These are phyloP conservation scores for Somion occarium DNA, from an alignment of 1,284 basidiomycete species.

Conservation along the genomic window DNA sequence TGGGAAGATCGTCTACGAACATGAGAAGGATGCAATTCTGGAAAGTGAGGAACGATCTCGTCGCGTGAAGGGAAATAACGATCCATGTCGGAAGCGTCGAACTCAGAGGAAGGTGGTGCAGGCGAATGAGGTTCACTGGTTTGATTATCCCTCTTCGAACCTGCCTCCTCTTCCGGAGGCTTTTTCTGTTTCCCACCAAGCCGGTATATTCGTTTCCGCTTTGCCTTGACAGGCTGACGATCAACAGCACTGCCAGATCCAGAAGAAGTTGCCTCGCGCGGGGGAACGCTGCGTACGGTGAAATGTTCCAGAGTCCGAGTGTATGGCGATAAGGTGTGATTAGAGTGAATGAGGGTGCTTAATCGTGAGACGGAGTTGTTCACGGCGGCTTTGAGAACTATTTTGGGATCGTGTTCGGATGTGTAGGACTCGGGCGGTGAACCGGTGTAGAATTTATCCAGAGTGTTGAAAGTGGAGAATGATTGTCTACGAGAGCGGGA, in stretches of 20 bases:
- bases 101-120: slow-evolving; percentile 49
- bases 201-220: slow-evolving; percentile 69
- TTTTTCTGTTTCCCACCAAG: slow-evolving; percentile 46
- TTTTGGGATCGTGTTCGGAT: slow-evolving; percentile 43
- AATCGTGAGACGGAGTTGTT: slow-evolving; percentile 81
- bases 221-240: slow-evolving; percentile 62
- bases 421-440: slow-evolving; percentile 34
- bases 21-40: slow-evolving; percentile 24
- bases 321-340: slow-evolving; percentile 89
- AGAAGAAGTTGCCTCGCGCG: slow-evolving; percentile 33
- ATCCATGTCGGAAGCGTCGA: slow-evolving; percentile 74
- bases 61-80: slow-evolving; percentile 63
- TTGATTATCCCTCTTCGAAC: no score
- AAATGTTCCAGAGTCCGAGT: slow-evolving; percentile 86
- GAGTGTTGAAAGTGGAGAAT: slow-evolving; percentile 34
- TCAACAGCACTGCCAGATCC: slow-evolving; percentile 30
- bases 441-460: slow-evolving; percentile 32
- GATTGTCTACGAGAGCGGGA: slow-evolving; percentile 23
- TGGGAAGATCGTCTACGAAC: slow-evolving; percentile 21
- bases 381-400: slow-evolving; percentile 62
- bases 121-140: slow-evolving; percentile 24
- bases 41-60: slow-evolving; percentile 30
- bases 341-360: slow-evolving; percentile 78
- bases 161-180: neutral
- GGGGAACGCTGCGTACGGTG: slow-evolving; percentile 82